These are phyloP conservation scores for Aspergillus glaucus DNA, from an alignment of 2,329 filamentous ascomycete species.

Conservation along the genomic window DNA sequence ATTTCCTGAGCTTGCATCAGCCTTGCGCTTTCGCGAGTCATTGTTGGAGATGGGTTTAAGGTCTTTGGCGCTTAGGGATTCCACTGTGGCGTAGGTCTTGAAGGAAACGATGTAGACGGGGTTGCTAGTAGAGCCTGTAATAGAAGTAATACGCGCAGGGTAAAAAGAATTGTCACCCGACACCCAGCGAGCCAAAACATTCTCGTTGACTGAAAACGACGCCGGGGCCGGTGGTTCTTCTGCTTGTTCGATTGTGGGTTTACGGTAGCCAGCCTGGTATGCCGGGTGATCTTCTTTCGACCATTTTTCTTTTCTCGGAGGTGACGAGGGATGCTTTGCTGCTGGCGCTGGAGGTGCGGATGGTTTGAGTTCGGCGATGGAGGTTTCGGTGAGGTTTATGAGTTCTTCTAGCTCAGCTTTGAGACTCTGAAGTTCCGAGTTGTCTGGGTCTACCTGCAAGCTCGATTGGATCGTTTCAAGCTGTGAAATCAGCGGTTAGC, in stretches of 20 bases:
- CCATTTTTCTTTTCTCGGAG: constrained; percentile 64
- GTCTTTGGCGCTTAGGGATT: constrained; percentile 75
- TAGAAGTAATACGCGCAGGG: constrained; percentile 83
- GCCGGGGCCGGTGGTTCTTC: constrained; percentile 51
- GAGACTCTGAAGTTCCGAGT: constrained; percentile 68
- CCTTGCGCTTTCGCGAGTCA: constrained; percentile 72
- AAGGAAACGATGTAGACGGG: constrained; percentile 95
- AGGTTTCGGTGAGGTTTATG: constrained; percentile 70
- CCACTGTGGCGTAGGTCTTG: constrained; percentile 75
- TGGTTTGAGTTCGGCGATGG: constrained; percentile 73
- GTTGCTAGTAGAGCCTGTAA: constrained; percentile 83
- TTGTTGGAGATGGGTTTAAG: constrained; percentile 67
- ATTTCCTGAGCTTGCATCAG: constrained; percentile 63
- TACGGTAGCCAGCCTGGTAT: constrained; percentile 56
- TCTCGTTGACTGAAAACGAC: constrained; percentile 80
- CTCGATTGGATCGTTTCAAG: constrained; percentile 71
- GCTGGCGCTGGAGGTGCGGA: constrained; percentile 47
- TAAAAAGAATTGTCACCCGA: constrained; percentile 88
- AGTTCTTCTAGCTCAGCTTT: constrained; percentile 75
- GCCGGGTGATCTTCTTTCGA: constrained; percentile 75
- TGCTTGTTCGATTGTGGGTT: constrained; percentile 34
- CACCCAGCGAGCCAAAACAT: constrained; percentile 81
- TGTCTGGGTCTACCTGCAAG: constrained; percentile 73
- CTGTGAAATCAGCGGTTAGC: constrained; percentile 37
- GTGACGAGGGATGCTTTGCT: constrained; percentile 42